Conservation (phyloP, 345 rosid genomes). For the Citrus cavaleriei region DNA sequence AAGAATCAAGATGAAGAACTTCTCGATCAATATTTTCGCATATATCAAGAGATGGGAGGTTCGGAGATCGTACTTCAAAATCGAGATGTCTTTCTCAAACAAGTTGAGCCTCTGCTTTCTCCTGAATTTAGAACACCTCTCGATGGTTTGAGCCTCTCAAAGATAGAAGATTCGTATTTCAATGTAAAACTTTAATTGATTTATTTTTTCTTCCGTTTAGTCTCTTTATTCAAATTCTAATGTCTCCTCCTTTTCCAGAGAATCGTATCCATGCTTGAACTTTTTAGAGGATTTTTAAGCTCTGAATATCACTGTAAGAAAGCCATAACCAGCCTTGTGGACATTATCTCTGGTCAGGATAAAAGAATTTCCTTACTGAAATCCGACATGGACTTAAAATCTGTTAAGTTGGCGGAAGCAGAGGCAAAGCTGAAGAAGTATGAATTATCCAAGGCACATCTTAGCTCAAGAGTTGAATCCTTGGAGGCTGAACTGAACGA, state of each 20-base stretch:
- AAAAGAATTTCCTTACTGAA: not conserved
- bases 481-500: not conserved
- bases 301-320: not conserved
- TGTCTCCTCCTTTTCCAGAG: not conserved
- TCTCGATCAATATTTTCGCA: too few relatives aligned
- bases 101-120: not conserved
- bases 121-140: not conserved
- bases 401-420: not conserved
- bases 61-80: not conserved
- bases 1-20: not conserved
- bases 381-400: not conserved
- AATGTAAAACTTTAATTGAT: not conserved
- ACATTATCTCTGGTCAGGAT: not conserved
- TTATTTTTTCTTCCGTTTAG: not conserved
- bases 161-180: not conserved
- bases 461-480: not conserved
- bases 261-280: too few relatives aligned
- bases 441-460: not conserved
- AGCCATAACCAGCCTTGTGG: not conserved
- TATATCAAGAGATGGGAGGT: not conserved
- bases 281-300: not conserved
- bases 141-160: not conserved
- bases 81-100: not conserved
- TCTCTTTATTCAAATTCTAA: not conserved
- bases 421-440: not conserved